A percentile compares a stretch with the other conserved stretches of the same genome.
Conservation (phyloP, 331 rosid genomes). For the Pyrus hybrid region DNA sequence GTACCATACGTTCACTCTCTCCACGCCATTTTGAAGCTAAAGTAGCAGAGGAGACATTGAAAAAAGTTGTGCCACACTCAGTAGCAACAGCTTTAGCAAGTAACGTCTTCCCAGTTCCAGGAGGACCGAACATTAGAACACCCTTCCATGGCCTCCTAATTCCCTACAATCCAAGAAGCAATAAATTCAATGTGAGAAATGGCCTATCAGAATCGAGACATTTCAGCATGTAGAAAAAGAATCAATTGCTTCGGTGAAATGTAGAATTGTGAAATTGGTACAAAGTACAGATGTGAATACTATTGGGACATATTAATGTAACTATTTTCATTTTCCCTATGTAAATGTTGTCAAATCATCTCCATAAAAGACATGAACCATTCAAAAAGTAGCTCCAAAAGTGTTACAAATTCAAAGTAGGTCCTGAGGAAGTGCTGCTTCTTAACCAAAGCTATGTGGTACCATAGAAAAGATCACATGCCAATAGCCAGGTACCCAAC, state of each 20-base stretch:
- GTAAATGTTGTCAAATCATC: neutral
- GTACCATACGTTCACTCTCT: constrained; percentile 98
- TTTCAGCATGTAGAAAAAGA: neutral
- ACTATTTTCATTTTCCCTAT: neutral
- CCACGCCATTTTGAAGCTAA: constrained; percentile 99
- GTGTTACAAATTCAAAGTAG: neutral
- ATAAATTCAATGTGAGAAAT: constrained; percentile 8
- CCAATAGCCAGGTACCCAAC: neutral
- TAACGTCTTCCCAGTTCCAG: constrained; percentile 97
- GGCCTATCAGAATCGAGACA: neutral
- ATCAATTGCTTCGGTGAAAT: neutral
- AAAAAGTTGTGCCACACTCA: constrained; percentile 97
- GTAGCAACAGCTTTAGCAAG: constrained; percentile 99
- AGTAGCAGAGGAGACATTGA: constrained; percentile 92
- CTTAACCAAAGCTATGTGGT: neutral
- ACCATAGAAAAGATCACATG: neutral
- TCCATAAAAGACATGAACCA: neutral
- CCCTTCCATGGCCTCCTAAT: constrained; percentile 99
- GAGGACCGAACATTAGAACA: constrained; percentile 99
- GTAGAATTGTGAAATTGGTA: neutral
- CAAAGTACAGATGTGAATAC: neutral
- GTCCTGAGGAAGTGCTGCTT: neutral
- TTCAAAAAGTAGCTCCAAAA: neutral
- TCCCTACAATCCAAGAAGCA: constrained; percentile 52
- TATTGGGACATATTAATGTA: neutral